Conservation (phyloP, 352 stramenopile genomes). For the Thraustotheca clavata region DNA sequence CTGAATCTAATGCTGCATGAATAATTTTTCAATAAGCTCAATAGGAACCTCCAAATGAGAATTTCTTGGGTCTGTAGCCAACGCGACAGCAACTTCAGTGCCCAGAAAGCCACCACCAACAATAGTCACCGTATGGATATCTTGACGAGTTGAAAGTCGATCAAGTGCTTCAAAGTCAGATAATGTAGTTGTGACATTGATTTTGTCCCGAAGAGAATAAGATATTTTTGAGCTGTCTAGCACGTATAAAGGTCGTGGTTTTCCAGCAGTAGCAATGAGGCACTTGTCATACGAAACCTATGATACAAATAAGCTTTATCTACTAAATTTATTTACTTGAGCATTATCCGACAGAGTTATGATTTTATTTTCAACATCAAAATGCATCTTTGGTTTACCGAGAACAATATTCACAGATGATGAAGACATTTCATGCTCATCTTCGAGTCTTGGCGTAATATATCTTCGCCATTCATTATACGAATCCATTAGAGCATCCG, state of each 20-base stretch:
- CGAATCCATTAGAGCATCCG: constrained; percentile 57
- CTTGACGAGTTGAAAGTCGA: constrained; percentile 34
- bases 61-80: constrained; percentile 56
- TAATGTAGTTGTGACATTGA: constrained; percentile 78
- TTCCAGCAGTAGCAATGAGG: constrained; percentile 75
- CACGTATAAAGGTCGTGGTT: constrained; percentile 83
- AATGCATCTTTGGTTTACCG: constrained; percentile 53
- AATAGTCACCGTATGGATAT: constrained; percentile 59
- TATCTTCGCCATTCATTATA: constrained; percentile 90
- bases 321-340: constrained; percentile 31
- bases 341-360: constrained; percentile 75
- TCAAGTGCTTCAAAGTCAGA: constrained; percentile 79
- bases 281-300: constrained; percentile 69
- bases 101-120: constrained; percentile 87
- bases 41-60: constrained; percentile 26
- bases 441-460: constrained; percentile 68
- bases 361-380: constrained; percentile 81
- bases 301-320: neutral
- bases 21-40: constrained; percentile 41
- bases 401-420: constrained; percentile 59
- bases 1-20: constrained; percentile 24
- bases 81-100: constrained; percentile 72
- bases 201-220: constrained; percentile 74
- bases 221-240: constrained; percentile 73
- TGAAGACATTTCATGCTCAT: constrained; percentile 30